Evolutionary conservation across 352 stramenopile genomes (phyloP).

Genomic region (Globisporangium paroecandrum): DNA sequence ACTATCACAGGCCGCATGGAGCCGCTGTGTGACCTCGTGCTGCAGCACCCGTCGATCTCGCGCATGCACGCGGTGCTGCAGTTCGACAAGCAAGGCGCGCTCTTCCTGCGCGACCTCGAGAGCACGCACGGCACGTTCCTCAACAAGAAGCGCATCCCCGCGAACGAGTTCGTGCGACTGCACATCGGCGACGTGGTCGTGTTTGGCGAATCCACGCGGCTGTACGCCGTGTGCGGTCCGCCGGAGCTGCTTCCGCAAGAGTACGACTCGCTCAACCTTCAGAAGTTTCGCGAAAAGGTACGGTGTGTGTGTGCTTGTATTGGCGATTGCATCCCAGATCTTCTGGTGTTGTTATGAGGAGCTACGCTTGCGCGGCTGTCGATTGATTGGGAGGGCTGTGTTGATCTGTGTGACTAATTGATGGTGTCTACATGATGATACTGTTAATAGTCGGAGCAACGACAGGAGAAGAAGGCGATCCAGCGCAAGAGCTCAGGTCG

Average conservation of each 20-base stretch:
- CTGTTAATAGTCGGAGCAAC: constrained; percentile 4
- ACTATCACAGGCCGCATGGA: constrained; percentile 38
- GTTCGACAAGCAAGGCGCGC: constrained; percentile 55
- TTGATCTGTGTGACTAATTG: not conserved
- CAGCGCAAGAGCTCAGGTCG: constrained; percentile 14
- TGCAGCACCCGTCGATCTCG: constrained; percentile 78
- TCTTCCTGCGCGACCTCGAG: constrained; percentile 71
- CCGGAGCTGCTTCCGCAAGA: constrained; percentile 64
- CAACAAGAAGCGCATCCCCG: constrained; percentile 66
- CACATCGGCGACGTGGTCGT: constrained; percentile 81
- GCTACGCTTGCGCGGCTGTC: not conserved
- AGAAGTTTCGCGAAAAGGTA: constrained; percentile 30
- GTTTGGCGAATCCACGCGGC: constrained; percentile 85
- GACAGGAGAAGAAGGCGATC: constrained; percentile 20
- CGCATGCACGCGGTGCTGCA: constrained; percentile 68
- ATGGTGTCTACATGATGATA: not conserved
- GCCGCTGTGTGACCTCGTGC: constrained; percentile 58
- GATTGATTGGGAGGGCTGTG: not conserved
- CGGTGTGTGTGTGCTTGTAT: not conserved
- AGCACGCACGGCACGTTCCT: constrained; percentile 85
- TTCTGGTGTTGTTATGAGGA: not conserved
- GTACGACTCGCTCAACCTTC: constrained; percentile 63
- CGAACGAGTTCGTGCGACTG: constrained; percentile 53
- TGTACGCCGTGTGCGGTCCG: constrained; percentile 77
- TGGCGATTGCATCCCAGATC: not conserved